These are phyloP conservation scores for Aspergillus neoniger DNA, from an alignment of 2,329 filamentous ascomycete species.

Conservation along the genomic window DNA sequence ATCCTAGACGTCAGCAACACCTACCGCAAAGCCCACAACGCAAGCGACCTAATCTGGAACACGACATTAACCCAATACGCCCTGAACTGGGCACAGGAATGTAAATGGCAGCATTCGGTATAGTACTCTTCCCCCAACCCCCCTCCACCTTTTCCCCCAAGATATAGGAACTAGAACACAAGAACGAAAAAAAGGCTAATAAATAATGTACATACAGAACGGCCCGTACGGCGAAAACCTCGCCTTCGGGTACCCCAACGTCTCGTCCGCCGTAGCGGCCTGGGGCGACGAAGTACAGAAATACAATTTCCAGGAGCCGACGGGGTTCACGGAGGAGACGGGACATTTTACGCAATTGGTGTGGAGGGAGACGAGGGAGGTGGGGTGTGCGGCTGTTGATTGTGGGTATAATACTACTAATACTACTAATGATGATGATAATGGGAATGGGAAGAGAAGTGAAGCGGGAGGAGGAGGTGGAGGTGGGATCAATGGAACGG, in stretches of 20 bases:
- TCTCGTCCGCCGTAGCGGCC: slow-evolving; percentile 59
- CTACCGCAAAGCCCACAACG: slow-evolving; percentile 66
- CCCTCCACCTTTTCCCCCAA: background rate
- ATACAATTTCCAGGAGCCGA: slow-evolving; percentile 61
- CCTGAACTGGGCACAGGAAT: slow-evolving; percentile 49
- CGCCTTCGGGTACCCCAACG: slow-evolving; percentile 65
- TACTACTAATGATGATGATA: too few relatives aligned
- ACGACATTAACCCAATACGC: slow-evolving; percentile 61
- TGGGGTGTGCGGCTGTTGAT: slow-evolving; percentile 57
- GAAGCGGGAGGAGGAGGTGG: slow-evolving; percentile 13
- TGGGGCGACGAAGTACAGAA: slow-evolving; percentile 64
- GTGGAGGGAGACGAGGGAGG: slow-evolving; percentile 63
- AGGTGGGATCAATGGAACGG: too few relatives aligned
- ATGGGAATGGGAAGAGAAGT: slow-evolving; percentile 25
- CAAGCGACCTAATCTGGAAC: slow-evolving; percentile 64
- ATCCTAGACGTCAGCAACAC: slow-evolving; percentile 67
- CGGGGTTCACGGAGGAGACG: slow-evolving; percentile 60
- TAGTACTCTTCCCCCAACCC: background rate
- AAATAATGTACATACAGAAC: slow-evolving; percentile 36
- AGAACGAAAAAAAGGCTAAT: background rate
- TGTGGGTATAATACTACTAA: slow-evolving; percentile 37
- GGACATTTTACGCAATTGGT: slow-evolving; percentile 75
- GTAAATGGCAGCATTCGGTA: slow-evolving; percentile 47
- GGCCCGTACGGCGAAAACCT: slow-evolving; percentile 75
- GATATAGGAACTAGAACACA: background rate